Evolutionary conservation across 2,329 filamentous ascomycete genomes (phyloP), one percentile per base, ranked within the genome.

Genomic region (Furcasterigmium furcatum): DNA sequence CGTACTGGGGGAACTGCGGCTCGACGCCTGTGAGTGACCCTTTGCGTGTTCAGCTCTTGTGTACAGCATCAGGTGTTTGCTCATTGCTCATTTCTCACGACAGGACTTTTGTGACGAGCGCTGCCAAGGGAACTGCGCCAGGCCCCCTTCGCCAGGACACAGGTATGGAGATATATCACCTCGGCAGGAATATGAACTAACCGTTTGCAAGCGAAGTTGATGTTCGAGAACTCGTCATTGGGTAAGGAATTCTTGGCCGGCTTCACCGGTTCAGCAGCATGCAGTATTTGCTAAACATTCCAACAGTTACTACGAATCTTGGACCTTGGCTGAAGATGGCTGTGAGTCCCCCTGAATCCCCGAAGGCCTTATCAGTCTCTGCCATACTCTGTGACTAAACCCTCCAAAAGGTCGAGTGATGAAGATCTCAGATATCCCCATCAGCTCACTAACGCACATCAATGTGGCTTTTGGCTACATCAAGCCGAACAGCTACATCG

Each of bases 391-490:
- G 5, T 32, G 29, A 32, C 20, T 46, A 1, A 40, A 32, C 2
- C n/a, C n/a, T n/a, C n/a, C n/a, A n/a, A 19, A 48, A 0, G 64
- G 62, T 45, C 46, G 54, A 3, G 44, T 16, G n/a, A 51, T 62
- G 41, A 20, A 30, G 6, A 60, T 62, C 2, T 56, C 57, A 1
- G 46, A 55, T 0, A 56, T 65, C 3, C 52, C 51, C 1, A 9
- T 48, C 7, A 32, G 29, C 29, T 32, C 29, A 12, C 62, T 60
- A 22, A 66, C 65, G 0, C 62, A 67, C 16, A 44, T 68, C 43
- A 63, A 61, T 43, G 67, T 61, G 44, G 56, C 64, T 0, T 71
- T 68, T 41, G 55, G 60, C 0, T 41, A 47, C 0, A 52, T 70
- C 20, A 52, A 68, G n/a, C 63, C 66, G 0, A 34, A 38, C 0